Base-by-base conservation (phyloP, 352 stramenopile genomes). In the Globisporangium viniferum region DNA sequence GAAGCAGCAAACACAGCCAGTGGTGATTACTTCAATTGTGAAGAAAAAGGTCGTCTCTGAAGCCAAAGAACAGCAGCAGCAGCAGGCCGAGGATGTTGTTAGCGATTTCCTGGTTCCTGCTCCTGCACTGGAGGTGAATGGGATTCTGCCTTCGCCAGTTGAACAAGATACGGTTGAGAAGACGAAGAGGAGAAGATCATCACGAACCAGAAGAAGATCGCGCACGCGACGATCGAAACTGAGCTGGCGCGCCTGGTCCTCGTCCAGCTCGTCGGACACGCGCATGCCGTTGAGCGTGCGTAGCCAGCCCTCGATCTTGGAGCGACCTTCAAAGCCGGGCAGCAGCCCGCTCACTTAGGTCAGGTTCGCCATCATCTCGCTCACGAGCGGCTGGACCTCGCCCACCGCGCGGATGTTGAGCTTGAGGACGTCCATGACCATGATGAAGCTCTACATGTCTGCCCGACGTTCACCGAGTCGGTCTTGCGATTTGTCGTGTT, bases 371-470 rank as follows among this genome's bases (percentile, higher is more conserved):
- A 98, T 98, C 72, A 99, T 91, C 79, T 99, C 97, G 68, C 88
- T 98, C 67, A 99, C 73, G 55, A 99, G 75, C 59, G 97, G 97
- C 80, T 99, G 97, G 59, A 99, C 91, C 78, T 99, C 97, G 79
- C 99, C 97, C 54, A 99, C 97, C 6, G 96, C 97, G 54, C 96
- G 89, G 73, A 98, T 97, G 73, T 98, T 97, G 53, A 99, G 86
- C 74, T 99, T 98, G 54, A 99, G 90, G 46, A 97, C 94, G 76
- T 99, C 97, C 95, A 99, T 99, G 59, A 97, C 82, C 27, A 97
- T 99, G 80, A 99, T 99, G 73, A 99, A 99, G 75, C 96, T 92
- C 85, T 99, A 93, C 61, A 94, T 95, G 96, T 98, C 75, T 99
- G 95, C 6, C 95, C 94, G 35, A 96, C 96, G 77, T 93, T 94